Base-by-base conservation (phyloP, 2,329 filamentous ascomycete species). In the Alternaria arbusti region DNA sequence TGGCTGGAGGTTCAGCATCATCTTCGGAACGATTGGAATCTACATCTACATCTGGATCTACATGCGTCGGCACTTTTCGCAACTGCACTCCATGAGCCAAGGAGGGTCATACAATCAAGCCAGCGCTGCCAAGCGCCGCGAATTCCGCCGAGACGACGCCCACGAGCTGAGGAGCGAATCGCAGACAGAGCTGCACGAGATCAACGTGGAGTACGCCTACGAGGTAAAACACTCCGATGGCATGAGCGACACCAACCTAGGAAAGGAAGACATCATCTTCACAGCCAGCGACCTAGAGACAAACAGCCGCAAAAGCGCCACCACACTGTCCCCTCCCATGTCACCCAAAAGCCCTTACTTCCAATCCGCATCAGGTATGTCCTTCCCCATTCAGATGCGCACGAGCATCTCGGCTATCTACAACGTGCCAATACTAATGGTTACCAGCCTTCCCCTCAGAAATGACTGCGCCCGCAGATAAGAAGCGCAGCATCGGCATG, bases 31-130 rank as follows among this genome's bases (percentile, higher is more conserved):
- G 4, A 54, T 62, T 28, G 47, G 36, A 13, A 62, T 62, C 10
- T 62, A 62, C 20, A 6, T 62, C 23, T 62, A 62, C 23, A 58
- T 62, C 22, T 62, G 54, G 61, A 22, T 45, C 12, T 63, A 51
- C 11, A 60, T 60, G 61, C 40, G 25, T 11, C 46, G 22, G 25
- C 57, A 60, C 61, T 59, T 56, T 10, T 28, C 25, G 20, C 44
- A 23, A 10, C n/a, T 61, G 22, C n/a, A 28, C 6, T 9, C 26
- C 12, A 26, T 40, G 13, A 56, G 26, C 32, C 9, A n/a, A 10
- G 46, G 51, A 28, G n/a, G 20, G 8, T 57, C 57, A 11, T 56
- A 60, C 40, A 43, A 30, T 8, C 54, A 50, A 13, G 26, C 23
- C 46, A 62, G 46, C 36, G 25, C 59, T 6, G 22, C 25, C 8